Base-by-base conservation (phyloP, 2,329 filamentous ascomycete species). In the Nigrospora sphaerica region DNA sequence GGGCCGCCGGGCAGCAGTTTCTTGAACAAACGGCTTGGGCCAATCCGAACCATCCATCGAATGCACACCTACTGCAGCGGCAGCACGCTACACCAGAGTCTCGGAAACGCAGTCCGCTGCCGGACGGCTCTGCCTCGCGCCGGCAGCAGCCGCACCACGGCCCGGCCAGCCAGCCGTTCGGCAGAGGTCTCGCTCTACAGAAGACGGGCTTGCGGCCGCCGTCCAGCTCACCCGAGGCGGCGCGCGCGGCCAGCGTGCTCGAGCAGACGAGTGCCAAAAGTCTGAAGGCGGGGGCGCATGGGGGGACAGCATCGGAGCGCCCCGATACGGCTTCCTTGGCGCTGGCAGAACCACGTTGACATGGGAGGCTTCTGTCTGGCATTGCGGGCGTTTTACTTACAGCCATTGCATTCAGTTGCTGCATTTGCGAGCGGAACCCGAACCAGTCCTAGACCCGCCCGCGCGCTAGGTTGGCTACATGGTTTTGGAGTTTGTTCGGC, bases 21-120 rank as follows among this genome's bases (percentile, higher is more conserved):
- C 77, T 95, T 46, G 88, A 95, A 59, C 85, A 92, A 55, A 95
- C 88, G 6, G 86, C 90, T 1, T 96, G 91, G 91, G 89, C 90
- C 33, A 95, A 95, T 61, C 88, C 90, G 16, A 88, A 92, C 54
- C 85, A 89, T 60, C 83, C 85, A 7, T 77, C 81, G 11, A 83
- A 88, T 60, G 65, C 63, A 14, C 61, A 64, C 55, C 54, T 66
- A 49, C 51, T 66, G 35, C 66, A 69, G 44, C 61, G 67, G 36
- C 70, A 72, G 49, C 60, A 66, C 42, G 60, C 65, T 6, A 57
- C 53, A 28, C 66, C 68, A 16, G 61, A 66, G 33, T 51, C 43
- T 16, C 47, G 45, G 37, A 48, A 43, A 46, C 56, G 36, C 42
- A 52, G 48, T 44, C 49, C 52, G 16, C 33, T 61, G 37, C 56